Evolutionary conservation across 768 basidiomycete species (phyloP).

Genomic region (Crucibulum laeve): DNA sequence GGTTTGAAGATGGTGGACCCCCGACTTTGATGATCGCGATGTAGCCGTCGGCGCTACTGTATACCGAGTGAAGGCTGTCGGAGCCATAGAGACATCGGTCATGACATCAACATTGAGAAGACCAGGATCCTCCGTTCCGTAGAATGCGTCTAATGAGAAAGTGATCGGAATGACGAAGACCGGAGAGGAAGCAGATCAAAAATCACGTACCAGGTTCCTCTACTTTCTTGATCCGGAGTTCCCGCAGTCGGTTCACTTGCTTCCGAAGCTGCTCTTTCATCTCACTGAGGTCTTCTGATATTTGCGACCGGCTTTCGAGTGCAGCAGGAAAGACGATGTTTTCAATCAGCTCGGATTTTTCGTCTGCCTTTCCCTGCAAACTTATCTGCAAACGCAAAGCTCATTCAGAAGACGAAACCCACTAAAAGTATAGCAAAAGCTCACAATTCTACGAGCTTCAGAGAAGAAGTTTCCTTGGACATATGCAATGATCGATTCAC

Average conservation of each 20-base stretch:
- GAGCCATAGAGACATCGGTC: slow-evolving; percentile 89
- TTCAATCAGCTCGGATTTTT: slow-evolving; percentile 57
- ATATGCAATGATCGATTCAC: slow-evolving; percentile 70
- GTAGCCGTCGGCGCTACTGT: slow-evolving; percentile 79
- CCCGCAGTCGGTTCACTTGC: slow-evolving; percentile 69
- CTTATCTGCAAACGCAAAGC: neutral
- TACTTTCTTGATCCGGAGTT: slow-evolving; percentile 71
- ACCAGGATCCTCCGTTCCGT: slow-evolving; percentile 71
- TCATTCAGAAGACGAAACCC: slow-evolving; percentile 1
- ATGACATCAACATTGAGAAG: slow-evolving; percentile 92
- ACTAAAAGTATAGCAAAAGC: slow-evolving; percentile 7
- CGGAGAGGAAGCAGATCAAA: neutral
- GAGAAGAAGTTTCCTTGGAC: slow-evolving; percentile 81
- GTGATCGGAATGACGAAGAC: neutral
- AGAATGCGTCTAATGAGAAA: slow-evolving; percentile 54
- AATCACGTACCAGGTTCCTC: slow-evolving; percentile 77
- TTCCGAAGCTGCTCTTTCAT: slow-evolving; percentile 86
- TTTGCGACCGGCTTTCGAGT: slow-evolving; percentile 68
- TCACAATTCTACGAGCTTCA: slow-evolving; percentile 84
- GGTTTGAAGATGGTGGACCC: neutral
- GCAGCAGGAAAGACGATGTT: slow-evolving; percentile 74
- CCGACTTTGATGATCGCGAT: slow-evolving; percentile 72
- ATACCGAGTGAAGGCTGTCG: slow-evolving; percentile 91
- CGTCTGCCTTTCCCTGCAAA: slow-evolving; percentile 53
- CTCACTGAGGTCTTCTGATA: slow-evolving; percentile 79